Conservation (phyloP, 768 basidiomycete genomes). For the Chalciporus pseudorubinellus region DNA sequence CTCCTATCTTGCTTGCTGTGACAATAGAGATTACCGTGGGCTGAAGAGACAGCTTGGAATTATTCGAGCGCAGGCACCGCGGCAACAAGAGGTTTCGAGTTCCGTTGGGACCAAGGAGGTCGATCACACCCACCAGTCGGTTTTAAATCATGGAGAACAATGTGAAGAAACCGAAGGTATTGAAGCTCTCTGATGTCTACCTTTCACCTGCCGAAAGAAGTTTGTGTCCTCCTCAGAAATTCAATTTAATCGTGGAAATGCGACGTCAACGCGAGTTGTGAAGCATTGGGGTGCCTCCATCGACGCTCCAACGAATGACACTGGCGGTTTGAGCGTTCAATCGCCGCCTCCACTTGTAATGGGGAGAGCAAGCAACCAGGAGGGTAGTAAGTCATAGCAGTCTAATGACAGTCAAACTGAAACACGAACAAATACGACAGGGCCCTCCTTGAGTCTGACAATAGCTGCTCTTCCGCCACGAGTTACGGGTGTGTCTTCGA, state of each 20-base stretch:
- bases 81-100: slow-evolving; percentile 21
- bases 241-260: neutral
- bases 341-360: neutral
- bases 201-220: neutral
- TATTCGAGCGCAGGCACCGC: slow-evolving; percentile 39
- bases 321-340: neutral
- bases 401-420: neutral
- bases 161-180: slow-evolving; percentile 8
- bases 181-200: neutral
- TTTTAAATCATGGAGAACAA: slow-evolving; percentile 1
- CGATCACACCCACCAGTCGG: neutral
- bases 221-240: slow-evolving; percentile 5
- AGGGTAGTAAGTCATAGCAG: slow-evolving; percentile 10
- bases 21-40: slow-evolving; percentile 62
- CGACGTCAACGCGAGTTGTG: neutral
- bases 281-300: neutral
- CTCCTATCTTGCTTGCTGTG: neutral
- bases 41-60: slow-evolving; percentile 65
- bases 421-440: slow-evolving; percentile 3
- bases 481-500: slow-evolving; percentile 5
- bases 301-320: neutral
- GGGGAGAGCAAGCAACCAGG: slow-evolving; percentile 1
- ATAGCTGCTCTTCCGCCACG: slow-evolving; percentile 9
- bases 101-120: slow-evolving; percentile 7
- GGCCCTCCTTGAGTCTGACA: slow-evolving; percentile 12